Evolutionary conservation across 257 asterid genomes (phyloP).

Genomic region (Przewalskia tangutica): DNA sequence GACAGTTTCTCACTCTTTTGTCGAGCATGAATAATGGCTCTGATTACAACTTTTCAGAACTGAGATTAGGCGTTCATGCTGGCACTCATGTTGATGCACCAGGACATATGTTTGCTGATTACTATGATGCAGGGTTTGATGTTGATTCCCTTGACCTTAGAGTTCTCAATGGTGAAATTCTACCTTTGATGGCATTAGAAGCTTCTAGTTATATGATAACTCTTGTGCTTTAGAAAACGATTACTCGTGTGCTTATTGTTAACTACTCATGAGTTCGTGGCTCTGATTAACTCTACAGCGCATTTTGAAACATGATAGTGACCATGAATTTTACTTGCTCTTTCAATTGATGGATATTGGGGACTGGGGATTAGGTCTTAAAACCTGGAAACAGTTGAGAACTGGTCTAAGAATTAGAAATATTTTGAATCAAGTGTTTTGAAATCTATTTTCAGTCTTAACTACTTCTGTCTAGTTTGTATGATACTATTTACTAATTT

Average conservation of each 20-base stretch:
- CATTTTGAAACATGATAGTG: not conserved
- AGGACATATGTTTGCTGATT: conserved; percentile 56
- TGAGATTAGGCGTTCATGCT: conserved; percentile 54
- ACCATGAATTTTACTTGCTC: not conserved
- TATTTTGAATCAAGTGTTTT: not conserved
- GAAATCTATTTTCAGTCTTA: not conserved
- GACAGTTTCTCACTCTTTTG: conserved; percentile 42
- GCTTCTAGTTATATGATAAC: not conserved
- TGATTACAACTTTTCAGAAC: conserved; percentile 64
- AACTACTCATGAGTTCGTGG: not conserved
- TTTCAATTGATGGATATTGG: not conserved
- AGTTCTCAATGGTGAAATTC: conserved; percentile 47
- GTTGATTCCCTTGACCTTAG: conserved; percentile 72
- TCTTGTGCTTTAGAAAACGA: not conserved
- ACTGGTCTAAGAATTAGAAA: not conserved
- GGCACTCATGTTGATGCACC: conserved; percentile 96
- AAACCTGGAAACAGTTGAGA: not conserved
- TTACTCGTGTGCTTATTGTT: not conserved
- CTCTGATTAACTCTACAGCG: not conserved
- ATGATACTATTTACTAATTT: not conserved
- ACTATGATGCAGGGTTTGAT: conserved; percentile 64
- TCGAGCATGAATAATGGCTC: conserved; percentile 77
- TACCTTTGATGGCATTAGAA: not conserved
- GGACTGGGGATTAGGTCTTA: not conserved
- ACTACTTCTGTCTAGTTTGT: not conserved